These are phyloP conservation scores for Aspergillus carlsbadensis DNA, from an alignment of 495 filamentous ascomycete genomes.

Conservation along the genomic window DNA sequence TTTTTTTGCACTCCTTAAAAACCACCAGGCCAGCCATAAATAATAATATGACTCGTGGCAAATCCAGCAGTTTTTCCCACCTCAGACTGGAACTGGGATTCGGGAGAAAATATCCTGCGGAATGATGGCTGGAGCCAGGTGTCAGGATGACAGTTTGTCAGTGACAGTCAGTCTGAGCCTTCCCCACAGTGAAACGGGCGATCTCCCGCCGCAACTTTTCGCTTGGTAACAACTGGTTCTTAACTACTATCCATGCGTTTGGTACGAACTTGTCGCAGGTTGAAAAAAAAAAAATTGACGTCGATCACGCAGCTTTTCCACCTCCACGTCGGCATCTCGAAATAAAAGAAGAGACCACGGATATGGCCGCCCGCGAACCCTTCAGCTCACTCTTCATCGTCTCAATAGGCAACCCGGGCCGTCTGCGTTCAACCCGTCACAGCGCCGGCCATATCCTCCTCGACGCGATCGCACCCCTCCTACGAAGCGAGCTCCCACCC, in stretches of 20 bases:
- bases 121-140: not conserved
- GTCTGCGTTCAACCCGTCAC: conserved; percentile 72
- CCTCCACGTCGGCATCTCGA: not conserved
- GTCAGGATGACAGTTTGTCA: conserved; percentile 3
- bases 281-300: not conserved
- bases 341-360: conserved; percentile 8
- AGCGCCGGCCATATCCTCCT: conserved; percentile 76
- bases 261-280: conserved; percentile 1
- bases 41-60: not conserved
- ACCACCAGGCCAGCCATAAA: not conserved
- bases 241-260: not conserved
- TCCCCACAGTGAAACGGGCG: conserved; percentile 13
- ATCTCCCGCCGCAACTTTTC: conserved; percentile 17
- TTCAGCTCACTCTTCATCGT: conserved; percentile 59
- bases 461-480: conserved; percentile 44
- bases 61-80: not conserved
- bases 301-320: not conserved
- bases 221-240: not conserved
- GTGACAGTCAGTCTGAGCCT: not conserved
- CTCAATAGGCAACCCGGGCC: conserved; percentile 68
- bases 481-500: conserved; percentile 45
- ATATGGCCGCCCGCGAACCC: not conserved
- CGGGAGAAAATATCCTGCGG: not conserved
- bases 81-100: not conserved
- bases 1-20: too few relatives aligned